Conservation (phyloP, 2,329 filamentous ascomycete genomes). For the Hypoxylon sp. region DNA sequence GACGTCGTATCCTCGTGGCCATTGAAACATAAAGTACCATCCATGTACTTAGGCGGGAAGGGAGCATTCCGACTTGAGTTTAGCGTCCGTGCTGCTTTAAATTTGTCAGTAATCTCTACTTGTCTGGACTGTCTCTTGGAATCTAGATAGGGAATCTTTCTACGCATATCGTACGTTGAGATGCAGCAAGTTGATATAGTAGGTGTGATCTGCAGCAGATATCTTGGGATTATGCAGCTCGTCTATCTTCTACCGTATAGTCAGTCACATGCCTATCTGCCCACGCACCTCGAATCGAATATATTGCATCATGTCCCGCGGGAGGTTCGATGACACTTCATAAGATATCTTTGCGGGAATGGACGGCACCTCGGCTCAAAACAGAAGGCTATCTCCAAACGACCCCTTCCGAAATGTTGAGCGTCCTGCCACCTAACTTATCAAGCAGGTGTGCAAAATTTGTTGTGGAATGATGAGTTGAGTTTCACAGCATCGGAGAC, state of each 20-base stretch:
- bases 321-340: conserved; percentile 12
- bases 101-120: conserved; percentile 16
- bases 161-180: conserved; percentile 31
- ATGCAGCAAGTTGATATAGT: conserved; percentile 30
- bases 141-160: conserved; percentile 20
- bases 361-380: conserved; percentile 38
- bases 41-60: conserved; percentile 25
- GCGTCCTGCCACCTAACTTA: conserved; percentile 29
- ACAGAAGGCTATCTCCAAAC: conserved; percentile 28
- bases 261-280: conserved; percentile 30
- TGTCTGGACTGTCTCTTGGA: conserved; percentile 15
- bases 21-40: conserved; percentile 33
- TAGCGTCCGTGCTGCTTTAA: conserved; percentile 40
- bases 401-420: conserved; percentile 6
- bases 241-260: conserved; percentile 19
- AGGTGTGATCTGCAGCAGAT: conserved; percentile 36
- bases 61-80: conserved; percentile 19
- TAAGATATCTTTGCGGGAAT: conserved; percentile 30
- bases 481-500: conserved; percentile 39
- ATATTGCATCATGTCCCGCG: conserved; percentile 22
- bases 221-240: conserved; percentile 3
- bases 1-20: conserved; percentile 24
- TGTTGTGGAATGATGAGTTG: conserved; percentile 31
- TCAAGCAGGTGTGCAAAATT: conserved; percentile 30
- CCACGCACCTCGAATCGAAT: conserved; percentile 24